Conservation (phyloP, 139 green algal genomes). For the Chloropicon primus region DNA sequence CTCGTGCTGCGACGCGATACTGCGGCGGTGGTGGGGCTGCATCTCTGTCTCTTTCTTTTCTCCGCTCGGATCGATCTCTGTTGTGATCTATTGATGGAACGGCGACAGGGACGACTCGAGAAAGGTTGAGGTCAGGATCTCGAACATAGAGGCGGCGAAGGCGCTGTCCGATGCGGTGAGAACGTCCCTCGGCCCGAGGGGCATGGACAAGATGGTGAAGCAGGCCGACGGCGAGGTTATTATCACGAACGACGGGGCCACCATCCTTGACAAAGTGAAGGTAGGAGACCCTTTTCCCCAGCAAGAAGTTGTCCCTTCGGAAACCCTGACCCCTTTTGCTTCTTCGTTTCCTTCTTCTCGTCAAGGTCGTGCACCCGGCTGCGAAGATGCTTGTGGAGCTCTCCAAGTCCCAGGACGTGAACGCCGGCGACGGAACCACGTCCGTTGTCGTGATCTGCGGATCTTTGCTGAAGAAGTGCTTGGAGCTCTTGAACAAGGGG, state of each 20-base stretch:
- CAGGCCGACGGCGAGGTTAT: slow-evolving; percentile 85
- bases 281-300: no score
- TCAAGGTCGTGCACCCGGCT: slow-evolving; percentile 88
- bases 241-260: slow-evolving; percentile 99
- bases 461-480: slow-evolving; percentile 79
- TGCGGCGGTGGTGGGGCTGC: no score
- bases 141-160: slow-evolving; percentile 97
- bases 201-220: slow-evolving; percentile 98
- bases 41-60: neutral
- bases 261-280: slow-evolving; percentile 81
- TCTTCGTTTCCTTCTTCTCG: neutral
- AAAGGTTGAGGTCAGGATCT: slow-evolving; percentile 75
- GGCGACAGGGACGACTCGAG: slow-evolving; percentile 57
- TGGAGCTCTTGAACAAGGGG: slow-evolving; percentile 65
- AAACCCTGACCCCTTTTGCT: no score
- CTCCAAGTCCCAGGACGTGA: slow-evolving; percentile 92
- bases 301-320: no score
- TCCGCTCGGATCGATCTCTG: no score
- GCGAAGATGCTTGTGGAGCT: slow-evolving; percentile 99
- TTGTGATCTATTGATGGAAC: neutral
- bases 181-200: slow-evolving; percentile 81
- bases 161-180: slow-evolving; percentile 90
- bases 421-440: slow-evolving; percentile 94
- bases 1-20: no score
- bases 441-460: slow-evolving; percentile 82